Percentiles rank a stretch among this genome's conserved stretches.
phyloP scores from a whole-genome alignment of 441 rosid species.

The Mallotus repandus region DNA sequence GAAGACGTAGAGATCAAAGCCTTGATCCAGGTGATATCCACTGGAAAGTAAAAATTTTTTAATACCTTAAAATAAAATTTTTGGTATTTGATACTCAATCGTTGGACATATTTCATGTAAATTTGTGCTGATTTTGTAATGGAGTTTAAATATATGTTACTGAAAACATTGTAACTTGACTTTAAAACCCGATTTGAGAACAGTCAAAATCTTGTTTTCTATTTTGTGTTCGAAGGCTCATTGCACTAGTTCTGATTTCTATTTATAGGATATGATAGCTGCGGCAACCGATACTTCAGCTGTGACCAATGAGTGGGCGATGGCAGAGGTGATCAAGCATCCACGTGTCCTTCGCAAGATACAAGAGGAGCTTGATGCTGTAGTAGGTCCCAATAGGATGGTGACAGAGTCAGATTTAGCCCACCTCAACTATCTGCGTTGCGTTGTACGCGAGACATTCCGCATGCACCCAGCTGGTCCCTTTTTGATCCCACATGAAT shows the following conservation, averaged over 20 bases:
- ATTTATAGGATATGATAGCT: conserved; percentile 79
- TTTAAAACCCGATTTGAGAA: too few relatives aligned
- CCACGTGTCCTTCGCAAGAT: conserved; percentile 64
- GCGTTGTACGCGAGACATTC: conserved; percentile 90
- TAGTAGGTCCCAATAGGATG: conserved; percentile 63
- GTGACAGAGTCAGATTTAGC: conserved; percentile 63
- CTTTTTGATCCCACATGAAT: conserved; percentile 84
- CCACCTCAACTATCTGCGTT: conserved; percentile 71
- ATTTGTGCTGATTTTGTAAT: too few relatives aligned
- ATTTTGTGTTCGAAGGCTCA: too few relatives aligned
- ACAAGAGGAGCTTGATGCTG: conserved; percentile 65
- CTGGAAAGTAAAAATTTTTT: too few relatives aligned
- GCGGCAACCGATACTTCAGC: conserved; percentile 97
- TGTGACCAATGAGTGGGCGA: conserved; percentile 94
- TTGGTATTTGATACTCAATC: too few relatives aligned
- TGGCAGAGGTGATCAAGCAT: conserved; percentile 86
- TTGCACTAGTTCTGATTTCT: too few relatives aligned
- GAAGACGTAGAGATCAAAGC: conserved; percentile 86
- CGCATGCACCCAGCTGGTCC: conserved; percentile 98
- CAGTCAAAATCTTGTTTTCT: too few relatives aligned
- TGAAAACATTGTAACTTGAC: too few relatives aligned
- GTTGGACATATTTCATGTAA: too few relatives aligned
- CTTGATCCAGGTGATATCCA: conserved; percentile 54
- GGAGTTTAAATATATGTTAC: too few relatives aligned
- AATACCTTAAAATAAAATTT: too few relatives aligned